Conservation (phyloP, 768 basidiomycete genomes). For the Kwoniella botswanensis region DNA sequence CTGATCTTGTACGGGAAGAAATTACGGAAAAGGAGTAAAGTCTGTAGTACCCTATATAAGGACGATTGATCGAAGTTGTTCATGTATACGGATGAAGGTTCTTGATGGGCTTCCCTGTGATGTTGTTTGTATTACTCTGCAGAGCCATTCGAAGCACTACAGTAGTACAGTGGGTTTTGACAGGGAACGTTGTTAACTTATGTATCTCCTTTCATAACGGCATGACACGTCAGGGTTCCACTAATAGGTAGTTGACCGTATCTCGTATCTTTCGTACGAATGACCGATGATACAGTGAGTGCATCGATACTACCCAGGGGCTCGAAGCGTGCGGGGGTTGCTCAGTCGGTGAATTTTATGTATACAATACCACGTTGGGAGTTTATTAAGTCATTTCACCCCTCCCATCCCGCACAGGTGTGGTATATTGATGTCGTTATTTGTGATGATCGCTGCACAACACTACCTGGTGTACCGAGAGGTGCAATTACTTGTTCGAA, state of each 20-base stretch:
- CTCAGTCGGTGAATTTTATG: not conserved
- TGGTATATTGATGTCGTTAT: not conserved
- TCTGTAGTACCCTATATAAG: constrained; percentile 42
- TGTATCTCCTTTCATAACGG: too few relatives aligned
- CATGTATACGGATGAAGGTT: not conserved
- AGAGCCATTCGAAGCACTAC: too few relatives aligned
- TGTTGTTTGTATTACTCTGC: too few relatives aligned
- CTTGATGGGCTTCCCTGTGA: too few relatives aligned
- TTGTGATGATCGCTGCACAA: constrained; percentile 15
- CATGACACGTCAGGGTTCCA: not conserved
- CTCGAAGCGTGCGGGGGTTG: constrained; percentile 22
- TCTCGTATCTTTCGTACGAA: not conserved
- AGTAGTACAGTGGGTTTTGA: too few relatives aligned
- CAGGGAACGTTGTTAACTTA: too few relatives aligned
- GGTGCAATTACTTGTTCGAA: constrained; percentile 27
- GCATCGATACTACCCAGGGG: constrained; percentile 12
- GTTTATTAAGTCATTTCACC: constrained; percentile 1
- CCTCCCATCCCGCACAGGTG: not conserved
- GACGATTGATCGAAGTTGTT: constrained; percentile 12
- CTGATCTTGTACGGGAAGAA: constrained; percentile 47
- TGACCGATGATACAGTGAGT: too few relatives aligned
- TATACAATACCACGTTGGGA: not conserved
- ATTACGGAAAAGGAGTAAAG: constrained; percentile 50
- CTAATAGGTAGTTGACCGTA: not conserved
- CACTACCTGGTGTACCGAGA: constrained; percentile 19